Evolutionary conservation across 2,329 filamentous ascomycete genomes (phyloP), one percentile per base, ranked within the genome.

Genomic region (Epichloe amarillans): DNA sequence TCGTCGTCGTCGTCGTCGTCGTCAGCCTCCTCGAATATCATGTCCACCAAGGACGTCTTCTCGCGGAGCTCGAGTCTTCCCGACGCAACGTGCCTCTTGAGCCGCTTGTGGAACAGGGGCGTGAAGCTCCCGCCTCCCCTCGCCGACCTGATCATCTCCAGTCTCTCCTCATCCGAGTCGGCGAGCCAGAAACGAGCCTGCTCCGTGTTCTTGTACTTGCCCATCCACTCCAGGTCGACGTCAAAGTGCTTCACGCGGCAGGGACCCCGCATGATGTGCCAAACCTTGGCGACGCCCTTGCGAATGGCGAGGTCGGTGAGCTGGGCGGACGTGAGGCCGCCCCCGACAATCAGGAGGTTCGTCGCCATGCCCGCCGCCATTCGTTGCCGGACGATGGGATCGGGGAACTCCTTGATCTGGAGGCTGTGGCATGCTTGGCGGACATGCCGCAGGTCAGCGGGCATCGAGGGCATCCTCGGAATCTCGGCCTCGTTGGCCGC

Each of bases 161-260:
- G 72, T 3, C 85, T 75, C 64, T 90, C 77, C 26, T 80, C 75
- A 53, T 88, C 82, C 5, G 77, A 79, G 57, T 89, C 84, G 3
- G 84, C 84, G 6, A 78, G 80, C 83, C 85, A 90, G 64, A 90
- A 93, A 0, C 75, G 74, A 0, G 86, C 82, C 61, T 90, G 85
- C 57, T 86, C 80, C 50, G 80, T 77, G 62, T 91, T 91, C 51
- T 83, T 81, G 64, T 86, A 91, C 62, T 91, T 91, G 10, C 83
- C 84, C 64, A 91, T 84, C 87, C 87, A 93, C 46, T 78, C 75
- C 2, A 91, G 72, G 51, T 82, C 79, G 23, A 91, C 75, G 58
- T 91, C 87, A 56, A 91, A 91, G 53, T 84, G 82, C 65, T 91
- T 91, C 47, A 88, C 74, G 57, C 71, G 69, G 12, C 75, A 58